A percentile compares a stretch with the other conserved stretches of the same genome.
Evolutionary conservation across 2,329 filamentous ascomycete species (phyloP).

Genomic region (Emergomyces pasteurianus): DNA sequence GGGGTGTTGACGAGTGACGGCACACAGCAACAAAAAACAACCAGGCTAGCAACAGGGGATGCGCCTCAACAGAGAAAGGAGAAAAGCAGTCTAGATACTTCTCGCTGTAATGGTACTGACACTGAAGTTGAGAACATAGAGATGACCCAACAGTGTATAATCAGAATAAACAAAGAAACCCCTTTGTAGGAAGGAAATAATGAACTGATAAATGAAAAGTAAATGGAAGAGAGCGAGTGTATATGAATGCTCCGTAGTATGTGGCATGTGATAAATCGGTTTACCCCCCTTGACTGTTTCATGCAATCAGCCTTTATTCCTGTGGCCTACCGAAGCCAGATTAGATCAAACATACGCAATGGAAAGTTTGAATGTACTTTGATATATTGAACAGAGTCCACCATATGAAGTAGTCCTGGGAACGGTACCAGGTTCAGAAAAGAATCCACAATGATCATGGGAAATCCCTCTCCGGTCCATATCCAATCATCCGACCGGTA

Average conservation of each 20-base stretch:
- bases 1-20: no score
- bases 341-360: not conserved
- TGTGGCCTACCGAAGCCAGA: not conserved
- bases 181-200: not conserved
- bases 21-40: not conserved
- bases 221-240: not conserved
- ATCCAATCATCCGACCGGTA: not conserved
- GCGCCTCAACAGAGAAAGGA: not conserved
- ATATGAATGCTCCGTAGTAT: no score
- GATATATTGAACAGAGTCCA: not conserved
- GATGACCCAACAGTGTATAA: not conserved
- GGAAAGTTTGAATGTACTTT: not conserved
- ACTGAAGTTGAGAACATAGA: not conserved
- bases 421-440: not conserved
- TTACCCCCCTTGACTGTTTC: not conserved
- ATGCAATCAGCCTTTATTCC: not conserved
- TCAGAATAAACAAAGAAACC: not conserved
- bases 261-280: not conserved
- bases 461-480: not conserved
- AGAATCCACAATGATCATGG: not conserved
- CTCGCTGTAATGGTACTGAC: not conserved
- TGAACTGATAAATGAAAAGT: not conserved
- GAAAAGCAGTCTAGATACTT: not conserved
- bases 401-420: not conserved
- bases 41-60: not conserved